These are phyloP conservation scores for Ormosia emarginata DNA, from an alignment of 306 rosid species.

Conservation along the genomic window DNA sequence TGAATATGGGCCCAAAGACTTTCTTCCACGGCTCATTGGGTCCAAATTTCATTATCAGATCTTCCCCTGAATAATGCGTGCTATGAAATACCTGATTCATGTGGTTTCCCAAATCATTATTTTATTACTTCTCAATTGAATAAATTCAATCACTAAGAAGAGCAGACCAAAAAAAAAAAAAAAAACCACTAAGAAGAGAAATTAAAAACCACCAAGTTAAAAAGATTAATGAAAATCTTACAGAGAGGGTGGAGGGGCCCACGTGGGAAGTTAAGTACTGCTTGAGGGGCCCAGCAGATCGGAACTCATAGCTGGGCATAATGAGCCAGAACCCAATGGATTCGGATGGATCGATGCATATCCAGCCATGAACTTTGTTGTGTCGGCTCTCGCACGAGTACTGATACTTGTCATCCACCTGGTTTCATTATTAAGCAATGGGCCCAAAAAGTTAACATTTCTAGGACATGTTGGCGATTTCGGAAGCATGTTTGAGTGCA, in stretches of 20 bases:
- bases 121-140: background rate
- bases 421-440: background rate
- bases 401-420: constrained; percentile 91
- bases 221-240: constrained; percentile 16
- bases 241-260: constrained; percentile 70
- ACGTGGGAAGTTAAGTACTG: constrained; percentile 72
- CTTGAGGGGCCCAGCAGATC: constrained; percentile 83
- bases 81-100: constrained; percentile 74
- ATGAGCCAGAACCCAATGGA: constrained; percentile 73
- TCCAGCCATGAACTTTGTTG: constrained; percentile 80
- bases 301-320: constrained; percentile 59
- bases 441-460: background rate
- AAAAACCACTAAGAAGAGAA: background rate
- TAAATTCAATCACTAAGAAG: background rate
- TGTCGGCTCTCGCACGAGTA: constrained; percentile 57
- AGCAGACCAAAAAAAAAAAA: background rate
- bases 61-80: constrained; percentile 77
- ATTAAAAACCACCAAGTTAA: background rate
- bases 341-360: constrained; percentile 33
- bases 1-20: constrained; percentile 76
- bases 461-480: no score
- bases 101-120: background rate
- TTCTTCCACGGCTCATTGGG: constrained; percentile 79
- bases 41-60: constrained; percentile 53
- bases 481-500: background rate